Base-by-base conservation (phyloP, 345 rosid genomes). In the Luvunga scandens region DNA sequence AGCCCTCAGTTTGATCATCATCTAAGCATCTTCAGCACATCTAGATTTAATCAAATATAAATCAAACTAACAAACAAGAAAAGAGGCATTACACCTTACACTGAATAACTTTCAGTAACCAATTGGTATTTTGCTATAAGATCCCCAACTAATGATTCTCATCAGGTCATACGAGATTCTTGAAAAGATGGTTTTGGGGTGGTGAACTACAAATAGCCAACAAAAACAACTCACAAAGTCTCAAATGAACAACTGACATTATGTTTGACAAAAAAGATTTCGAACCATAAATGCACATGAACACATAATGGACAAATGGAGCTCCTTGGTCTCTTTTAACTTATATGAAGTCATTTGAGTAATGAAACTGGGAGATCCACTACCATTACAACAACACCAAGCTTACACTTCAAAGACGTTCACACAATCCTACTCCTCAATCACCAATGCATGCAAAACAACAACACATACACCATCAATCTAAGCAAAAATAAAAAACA, bases 401-500 rank as follows among this genome's bases (percentile, higher is more conserved):
- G 22, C 22, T 25, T 61, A 9, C 66, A 48, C 6, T 71, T 24
- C 9, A 66, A 24, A 1, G 2, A 53, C 57, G 5, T 76, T 61
- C 22, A 81, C 21, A 25, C 5, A 66, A 66, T 7, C 48, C 30
- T 7, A 13, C 55, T 31, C 56, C 60, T 45, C 74, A 19, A 42
- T 21, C 33, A 55, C 9, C 21, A 48, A 50, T 48, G 31, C 30
- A 48, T 7, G 57, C 3, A 53, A 21, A 8, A 50, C 53, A 65
- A 24, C 66, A 38, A 7, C 66, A 25, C 34, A 72, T 7, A 67
- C 3, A 24, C 55, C 0, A 7, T 66, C 28, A 66, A 57, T 72
- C 16, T 13, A 75, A 28, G 56, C 33, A 2, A 70, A 75, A 78
- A 45, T 18, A 10, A 82, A 63, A 45, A 27, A 14, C 62, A 64